Base-by-base conservation (phyloP, 129 eudicot species). In the Pulicaria dysenterica region DNA sequence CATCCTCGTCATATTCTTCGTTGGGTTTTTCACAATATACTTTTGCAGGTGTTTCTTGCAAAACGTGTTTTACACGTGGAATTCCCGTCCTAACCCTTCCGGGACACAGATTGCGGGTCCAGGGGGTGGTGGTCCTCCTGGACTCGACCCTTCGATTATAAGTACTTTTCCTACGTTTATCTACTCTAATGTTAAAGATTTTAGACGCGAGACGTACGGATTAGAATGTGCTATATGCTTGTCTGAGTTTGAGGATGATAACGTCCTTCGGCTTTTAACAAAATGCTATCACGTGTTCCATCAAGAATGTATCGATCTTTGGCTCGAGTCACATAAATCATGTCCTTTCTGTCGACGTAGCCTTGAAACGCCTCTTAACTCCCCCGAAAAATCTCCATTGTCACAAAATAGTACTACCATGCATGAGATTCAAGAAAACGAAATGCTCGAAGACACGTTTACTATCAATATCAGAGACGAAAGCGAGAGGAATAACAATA, bases 221-320 rank as follows among this genome's bases (percentile, higher is more conserved):
- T 67, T 93, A 51, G 98, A 93, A 73, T 93, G 98, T 61, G 96
- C 96, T 7, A 93, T 93, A 40, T 93, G 98, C 56, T 76, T 93
- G 66, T 77, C 83, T 7, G 98, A 93, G 54, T 93, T 89, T 60
- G 81, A 77, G 12, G 87, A 86, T 4, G 72, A 73, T 7, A 85
- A 87, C 24, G 58, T 76, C 3, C 91, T 93, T 15, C 88, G 96
- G 1, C 82, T 89, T n/a, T 10, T 93, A 42, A 80, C 88, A 1
- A 37, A 65, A 34, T 93, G 98, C 65, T 83, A 63, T 50, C 98
- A 93, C 59, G 98, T 82, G 11, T 93, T 89, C 57, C 98, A 93
- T 64, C 92, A 87, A 83, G 95, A 89, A 15, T 93, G 98, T 49
- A 80, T 93, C 3, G 98, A 93, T 80, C 83, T 89, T 38, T 93